Conservation (phyloP, 1,139 yeast species). For the Suhomyces taliae region DNA sequence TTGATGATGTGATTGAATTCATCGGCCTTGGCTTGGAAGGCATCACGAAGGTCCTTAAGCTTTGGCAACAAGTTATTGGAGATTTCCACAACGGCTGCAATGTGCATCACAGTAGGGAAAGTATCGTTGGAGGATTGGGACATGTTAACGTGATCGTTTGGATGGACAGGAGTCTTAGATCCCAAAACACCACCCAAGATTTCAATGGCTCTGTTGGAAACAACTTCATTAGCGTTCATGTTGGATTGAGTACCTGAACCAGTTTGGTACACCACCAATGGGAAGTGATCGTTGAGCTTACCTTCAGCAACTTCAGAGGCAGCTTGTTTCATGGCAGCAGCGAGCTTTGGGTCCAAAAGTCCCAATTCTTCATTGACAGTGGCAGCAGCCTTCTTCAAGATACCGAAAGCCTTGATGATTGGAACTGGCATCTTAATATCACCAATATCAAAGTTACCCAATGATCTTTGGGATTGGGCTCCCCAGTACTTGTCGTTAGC, state of each 20-base stretch:
- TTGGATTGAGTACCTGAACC: conserved; percentile 98
- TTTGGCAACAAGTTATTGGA: conserved; percentile 74
- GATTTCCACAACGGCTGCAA: conserved; percentile 94
- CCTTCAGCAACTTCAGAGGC: conserved; percentile 95
- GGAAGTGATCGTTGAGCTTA: conserved; percentile 90
- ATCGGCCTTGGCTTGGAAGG: conserved; percentile 71
- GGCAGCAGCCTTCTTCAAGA: conserved; percentile 93
- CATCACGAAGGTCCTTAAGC: conserved; percentile 70
- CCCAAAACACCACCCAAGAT: conserved; percentile 89
- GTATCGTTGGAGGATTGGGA: conserved; percentile 98
- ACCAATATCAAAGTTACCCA: conserved; percentile 93
- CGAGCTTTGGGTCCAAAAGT: conserved; percentile 73
- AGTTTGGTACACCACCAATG: conserved; percentile 96
- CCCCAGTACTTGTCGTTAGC: conserved; percentile 90
- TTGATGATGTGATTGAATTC: conserved; percentile 89
- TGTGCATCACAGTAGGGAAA: conserved; percentile 99
- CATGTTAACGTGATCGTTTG: conserved; percentile 98
- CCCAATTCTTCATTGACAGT: conserved; percentile 85
- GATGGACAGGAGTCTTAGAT: conserved; percentile 91
- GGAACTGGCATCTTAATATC: conserved; percentile 88
- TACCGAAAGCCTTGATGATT: conserved; percentile 85
- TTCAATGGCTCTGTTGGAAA: conserved; percentile 97
- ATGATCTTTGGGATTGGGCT: conserved; percentile 95
- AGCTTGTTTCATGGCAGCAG: conserved; percentile 85
- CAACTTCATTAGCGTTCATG: conserved; percentile 98